These are phyloP conservation scores for Dendryphion nanum DNA, from an alignment of 2,329 filamentous ascomycete species.

Conservation along the genomic window DNA sequence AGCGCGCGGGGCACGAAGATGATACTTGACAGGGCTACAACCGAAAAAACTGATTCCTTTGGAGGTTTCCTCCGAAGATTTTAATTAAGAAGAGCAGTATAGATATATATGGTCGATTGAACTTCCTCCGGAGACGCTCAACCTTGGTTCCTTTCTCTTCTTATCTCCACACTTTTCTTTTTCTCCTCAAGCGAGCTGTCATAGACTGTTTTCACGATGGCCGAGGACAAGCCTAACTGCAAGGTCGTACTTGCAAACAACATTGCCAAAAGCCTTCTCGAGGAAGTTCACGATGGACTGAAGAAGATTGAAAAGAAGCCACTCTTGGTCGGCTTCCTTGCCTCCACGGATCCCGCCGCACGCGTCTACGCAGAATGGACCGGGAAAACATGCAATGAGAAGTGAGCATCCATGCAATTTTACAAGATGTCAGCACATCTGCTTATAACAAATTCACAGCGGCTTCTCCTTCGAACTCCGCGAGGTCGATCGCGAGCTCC, in stretches of 20 bases:
- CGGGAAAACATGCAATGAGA: constrained; percentile 91
- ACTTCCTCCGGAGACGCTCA: neutral
- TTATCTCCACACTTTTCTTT: neutral
- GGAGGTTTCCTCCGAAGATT: too few species aligned
- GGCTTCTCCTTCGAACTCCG: constrained; percentile 88
- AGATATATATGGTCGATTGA: too few species aligned
- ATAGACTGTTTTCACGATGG: constrained; percentile 23
- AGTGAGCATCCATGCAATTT: constrained; percentile 66
- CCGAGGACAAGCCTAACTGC: constrained; percentile 58
- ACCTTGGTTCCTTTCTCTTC: neutral
- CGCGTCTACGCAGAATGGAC: constrained; percentile 96
- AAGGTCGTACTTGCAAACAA: constrained; percentile 89
- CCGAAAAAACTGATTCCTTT: too few species aligned
- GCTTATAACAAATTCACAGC: constrained; percentile 49
- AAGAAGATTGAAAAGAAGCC: constrained; percentile 70
- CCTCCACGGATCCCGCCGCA: constrained; percentile 87
- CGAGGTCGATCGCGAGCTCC: constrained; percentile 77
- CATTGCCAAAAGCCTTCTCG: constrained; percentile 78
- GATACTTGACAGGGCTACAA: neutral
- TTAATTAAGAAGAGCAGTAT: too few species aligned
- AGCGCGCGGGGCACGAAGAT: constrained; percentile 1
- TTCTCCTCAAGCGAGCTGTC: neutral
- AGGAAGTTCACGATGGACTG: constrained; percentile 75
- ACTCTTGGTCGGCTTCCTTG: constrained; percentile 84
- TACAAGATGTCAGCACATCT: neutral